phyloP scores from a whole-genome alignment of 805 yeast species.

The Suhomyces kilbournensis region DNA sequence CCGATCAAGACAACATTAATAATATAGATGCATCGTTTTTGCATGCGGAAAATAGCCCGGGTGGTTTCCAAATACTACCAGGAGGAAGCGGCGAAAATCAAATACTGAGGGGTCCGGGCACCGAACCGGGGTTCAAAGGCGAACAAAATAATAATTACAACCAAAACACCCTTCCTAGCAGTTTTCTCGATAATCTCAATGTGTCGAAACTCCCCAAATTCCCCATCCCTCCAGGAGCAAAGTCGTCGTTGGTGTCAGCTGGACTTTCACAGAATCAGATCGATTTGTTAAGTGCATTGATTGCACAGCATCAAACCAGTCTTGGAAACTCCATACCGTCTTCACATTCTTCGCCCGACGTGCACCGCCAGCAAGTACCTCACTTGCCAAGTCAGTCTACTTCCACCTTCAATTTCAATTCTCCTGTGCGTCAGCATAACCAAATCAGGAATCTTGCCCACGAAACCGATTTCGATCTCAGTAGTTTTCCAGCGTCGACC shows the following conservation, averaged over 20 bases:
- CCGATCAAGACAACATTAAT: not conserved
- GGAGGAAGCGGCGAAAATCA: not conserved
- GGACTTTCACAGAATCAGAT: conserved; percentile 70
- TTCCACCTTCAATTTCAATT: conserved; percentile 4
- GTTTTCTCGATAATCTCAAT: conserved; percentile 17
- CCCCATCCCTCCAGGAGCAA: conserved; percentile 73
- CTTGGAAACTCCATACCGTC: conserved; percentile 12
- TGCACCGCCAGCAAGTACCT: conserved; percentile 5
- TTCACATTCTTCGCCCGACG: not conserved
- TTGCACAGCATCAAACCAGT: conserved; percentile 61
- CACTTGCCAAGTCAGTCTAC: conserved; percentile 9
- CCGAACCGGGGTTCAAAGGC: not conserved
- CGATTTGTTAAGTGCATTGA: conserved; percentile 66
- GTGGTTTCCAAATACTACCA: not conserved
- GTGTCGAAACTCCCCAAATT: conserved; percentile 53
- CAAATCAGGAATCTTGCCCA: conserved; percentile 1
- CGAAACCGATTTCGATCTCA: not conserved
- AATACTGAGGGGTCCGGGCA: not conserved
- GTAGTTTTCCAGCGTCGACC: not conserved
- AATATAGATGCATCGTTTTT: conserved; percentile 1
- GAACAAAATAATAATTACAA: too few species aligned
- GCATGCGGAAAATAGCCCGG: not conserved
- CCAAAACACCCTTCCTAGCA: not conserved
- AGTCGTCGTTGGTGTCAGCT: conserved; percentile 56
- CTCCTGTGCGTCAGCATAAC: conserved; percentile 15